Conservation (phyloP, 2,329 filamentous ascomycete genomes). For the Amauroascus verrucosus region DNA sequence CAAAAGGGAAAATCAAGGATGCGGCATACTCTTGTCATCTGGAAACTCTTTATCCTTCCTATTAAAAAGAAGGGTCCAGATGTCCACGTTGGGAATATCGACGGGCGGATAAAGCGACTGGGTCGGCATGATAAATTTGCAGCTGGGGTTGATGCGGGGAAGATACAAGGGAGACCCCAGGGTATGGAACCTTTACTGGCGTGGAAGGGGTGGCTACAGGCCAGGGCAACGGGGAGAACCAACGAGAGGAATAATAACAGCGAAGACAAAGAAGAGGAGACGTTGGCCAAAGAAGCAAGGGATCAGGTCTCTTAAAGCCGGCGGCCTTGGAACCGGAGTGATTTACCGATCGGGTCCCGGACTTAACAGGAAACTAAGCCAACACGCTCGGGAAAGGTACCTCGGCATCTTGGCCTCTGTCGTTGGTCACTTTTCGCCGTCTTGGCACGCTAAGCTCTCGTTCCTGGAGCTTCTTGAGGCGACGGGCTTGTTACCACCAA, state of each 20-base stretch:
- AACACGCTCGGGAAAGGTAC: neutral
- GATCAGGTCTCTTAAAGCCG: neutral
- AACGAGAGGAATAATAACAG: neutral
- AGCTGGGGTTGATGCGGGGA: neutral
- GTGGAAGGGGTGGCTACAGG: neutral
- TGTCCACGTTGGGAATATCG: slow-evolving; percentile 61
- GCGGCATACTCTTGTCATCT: slow-evolving; percentile 57
- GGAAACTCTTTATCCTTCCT: slow-evolving; percentile 53
- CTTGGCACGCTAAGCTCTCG: slow-evolving; percentile 3
- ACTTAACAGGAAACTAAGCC: neutral
- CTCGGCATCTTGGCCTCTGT: slow-evolving; percentile 5
- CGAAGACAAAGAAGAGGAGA: neutral
- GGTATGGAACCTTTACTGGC: neutral
- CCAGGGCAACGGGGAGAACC: neutral
- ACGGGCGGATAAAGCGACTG: slow-evolving; percentile 55
- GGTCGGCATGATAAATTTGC: slow-evolving; percentile 51
- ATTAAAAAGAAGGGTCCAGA: slow-evolving; percentile 73
- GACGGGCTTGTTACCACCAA: neutral
- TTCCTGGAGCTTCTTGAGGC: neutral
- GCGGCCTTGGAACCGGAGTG: neutral
- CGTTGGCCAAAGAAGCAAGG: neutral
- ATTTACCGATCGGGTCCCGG: slow-evolving; percentile 4
- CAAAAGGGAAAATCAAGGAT: neutral
- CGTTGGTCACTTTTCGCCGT: slow-evolving; percentile 7
- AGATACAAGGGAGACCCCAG: slow-evolving; percentile 4